Evolutionary conservation across 1,284 basidiomycete genomes (phyloP).

Genomic region (Naganishia albida): DNA sequence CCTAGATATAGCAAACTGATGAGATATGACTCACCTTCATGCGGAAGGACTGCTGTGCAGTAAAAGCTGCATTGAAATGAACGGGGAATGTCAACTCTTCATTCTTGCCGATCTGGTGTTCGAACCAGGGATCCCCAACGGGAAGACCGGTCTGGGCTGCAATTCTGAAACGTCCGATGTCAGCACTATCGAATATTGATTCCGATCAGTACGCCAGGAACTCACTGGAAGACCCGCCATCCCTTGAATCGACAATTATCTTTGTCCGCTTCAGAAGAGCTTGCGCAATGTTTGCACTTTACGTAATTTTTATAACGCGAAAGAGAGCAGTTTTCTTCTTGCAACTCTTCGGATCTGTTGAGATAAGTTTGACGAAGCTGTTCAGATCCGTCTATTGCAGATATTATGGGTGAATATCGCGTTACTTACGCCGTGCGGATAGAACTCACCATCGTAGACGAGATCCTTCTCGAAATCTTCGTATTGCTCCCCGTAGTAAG

Average conservation of each 20-base stretch:
- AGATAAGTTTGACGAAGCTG: conserved; percentile 25
- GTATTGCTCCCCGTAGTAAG: not conserved
- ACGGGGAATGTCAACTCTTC: conserved; percentile 43
- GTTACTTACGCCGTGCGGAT: not conserved
- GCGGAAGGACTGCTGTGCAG: conserved; percentile 38
- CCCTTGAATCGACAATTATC: conserved; percentile 50
- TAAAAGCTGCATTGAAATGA: conserved; percentile 45
- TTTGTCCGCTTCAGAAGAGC: not conserved
- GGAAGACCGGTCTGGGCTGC: conserved; percentile 46
- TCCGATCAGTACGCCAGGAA: not conserved
- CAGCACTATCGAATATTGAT: not conserved
- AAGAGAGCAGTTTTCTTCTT: conserved; percentile 42
- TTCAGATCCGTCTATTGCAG: conserved; percentile 14
- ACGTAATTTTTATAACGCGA: conserved; percentile 45
- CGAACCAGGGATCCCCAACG: conserved; percentile 44
- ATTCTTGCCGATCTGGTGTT: conserved; percentile 38
- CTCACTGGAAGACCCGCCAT: conserved; percentile 49
- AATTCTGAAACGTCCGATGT: conserved; percentile 38
- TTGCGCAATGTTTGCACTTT: conserved; percentile 48
- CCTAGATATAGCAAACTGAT: not conserved
- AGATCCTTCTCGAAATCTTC: not conserved
- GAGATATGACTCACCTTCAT: conserved; percentile 44
- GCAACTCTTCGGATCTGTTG: conserved; percentile 41
- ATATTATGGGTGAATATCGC: not conserved
- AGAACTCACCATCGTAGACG: not conserved